These are phyloP conservation scores for Debaryomyces sp. DNA, from an alignment of 1,139 yeast species.

Conservation along the genomic window DNA sequence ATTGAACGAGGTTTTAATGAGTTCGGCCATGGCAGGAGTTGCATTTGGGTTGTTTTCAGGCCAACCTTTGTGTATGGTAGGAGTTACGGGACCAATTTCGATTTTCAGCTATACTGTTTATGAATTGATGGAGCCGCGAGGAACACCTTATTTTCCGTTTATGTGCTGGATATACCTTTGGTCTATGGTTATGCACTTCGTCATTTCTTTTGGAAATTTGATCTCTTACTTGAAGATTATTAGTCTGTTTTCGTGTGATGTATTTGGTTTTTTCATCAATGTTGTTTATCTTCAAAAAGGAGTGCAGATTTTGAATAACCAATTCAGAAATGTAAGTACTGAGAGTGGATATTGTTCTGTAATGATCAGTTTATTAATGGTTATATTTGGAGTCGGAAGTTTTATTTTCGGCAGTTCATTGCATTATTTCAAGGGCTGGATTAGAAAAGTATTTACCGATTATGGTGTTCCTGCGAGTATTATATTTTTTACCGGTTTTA, in stretches of 20 bases:
- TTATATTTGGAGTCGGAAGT: conserved; percentile 71
- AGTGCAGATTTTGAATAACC: conserved; percentile 73
- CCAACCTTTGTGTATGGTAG: conserved; percentile 94
- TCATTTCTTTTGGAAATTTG: conserved; percentile 70
- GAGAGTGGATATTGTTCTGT: conserved; percentile 78
- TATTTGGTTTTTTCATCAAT: conserved; percentile 90
- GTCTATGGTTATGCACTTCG: conserved; percentile 81
- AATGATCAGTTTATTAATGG: conserved; percentile 71
- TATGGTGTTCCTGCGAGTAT: conserved; percentile 85
- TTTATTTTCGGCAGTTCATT: conserved; percentile 61
- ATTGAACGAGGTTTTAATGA: conserved; percentile 81
- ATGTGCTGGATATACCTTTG: conserved; percentile 96
- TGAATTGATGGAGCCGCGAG: conserved; percentile 66
- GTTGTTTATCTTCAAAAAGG: conserved; percentile 92
- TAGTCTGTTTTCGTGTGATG: conserved; percentile 85
- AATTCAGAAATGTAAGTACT: conserved; percentile 51
- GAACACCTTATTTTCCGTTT: conserved; percentile 80
- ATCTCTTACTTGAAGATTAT: conserved; percentile 73
- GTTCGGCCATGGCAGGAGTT: conserved; percentile 87
- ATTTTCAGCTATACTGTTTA: conserved; percentile 92
- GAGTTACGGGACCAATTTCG: conserved; percentile 94
- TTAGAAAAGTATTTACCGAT: conserved; percentile 76
- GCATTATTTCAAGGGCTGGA: conserved; percentile 57
- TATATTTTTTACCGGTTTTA: conserved; percentile 87
- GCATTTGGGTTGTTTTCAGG: conserved; percentile 86